Conservation (phyloP, 73 alveolate genomes). For the Tetrahymena malaccensis region DNA sequence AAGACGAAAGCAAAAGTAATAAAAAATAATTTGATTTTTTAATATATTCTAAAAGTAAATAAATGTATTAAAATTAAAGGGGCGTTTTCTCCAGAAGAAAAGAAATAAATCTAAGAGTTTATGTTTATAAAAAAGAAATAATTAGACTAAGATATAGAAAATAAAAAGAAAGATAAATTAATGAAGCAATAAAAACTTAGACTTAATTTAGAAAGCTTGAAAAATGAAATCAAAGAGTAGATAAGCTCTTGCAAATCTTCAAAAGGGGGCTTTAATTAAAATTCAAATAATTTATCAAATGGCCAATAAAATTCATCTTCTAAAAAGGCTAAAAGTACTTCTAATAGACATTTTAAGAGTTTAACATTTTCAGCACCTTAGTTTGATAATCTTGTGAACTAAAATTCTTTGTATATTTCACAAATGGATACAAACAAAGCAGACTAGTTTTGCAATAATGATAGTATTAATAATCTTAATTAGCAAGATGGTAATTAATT, state of each 20-base stretch:
- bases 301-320: not conserved
- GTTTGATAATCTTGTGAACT: not conserved
- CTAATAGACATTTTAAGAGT: not conserved
- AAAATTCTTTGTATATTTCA: not conserved
- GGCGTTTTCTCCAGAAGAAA: not conserved
- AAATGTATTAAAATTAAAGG: not conserved
- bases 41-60: too few relatives aligned
- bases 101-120: not conserved
- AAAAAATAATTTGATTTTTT: too few relatives aligned
- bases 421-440: not conserved
- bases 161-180: not conserved
- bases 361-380: not conserved
- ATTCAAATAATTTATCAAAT: not conserved
- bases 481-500: not conserved
- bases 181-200: not conserved
- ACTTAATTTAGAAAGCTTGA: not conserved
- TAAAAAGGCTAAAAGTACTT: not conserved
- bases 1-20: not conserved
- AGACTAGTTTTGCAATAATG: not conserved
- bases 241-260: not conserved
- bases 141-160: not conserved
- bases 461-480: not conserved
- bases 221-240: not conserved
- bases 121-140: not conserved
- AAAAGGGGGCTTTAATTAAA: not conserved